Evolutionary conservation across 371 early-diverging fungal genomes (phyloP), one percentile per base, ranked within the genome.

Genomic region (Zychaea mexicana): DNA sequence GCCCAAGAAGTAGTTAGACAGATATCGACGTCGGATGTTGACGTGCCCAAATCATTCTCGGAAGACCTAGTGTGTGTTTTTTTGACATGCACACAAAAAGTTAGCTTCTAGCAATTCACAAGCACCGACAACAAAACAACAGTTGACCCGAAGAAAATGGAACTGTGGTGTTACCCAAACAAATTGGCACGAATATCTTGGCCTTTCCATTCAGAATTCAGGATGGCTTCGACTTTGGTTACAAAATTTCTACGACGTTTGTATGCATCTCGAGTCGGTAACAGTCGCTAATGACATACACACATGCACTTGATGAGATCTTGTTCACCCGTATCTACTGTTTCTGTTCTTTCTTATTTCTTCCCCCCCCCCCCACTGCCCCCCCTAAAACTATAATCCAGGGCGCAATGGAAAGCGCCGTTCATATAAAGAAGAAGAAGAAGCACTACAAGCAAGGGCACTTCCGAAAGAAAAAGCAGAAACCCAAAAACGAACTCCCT

Each of bases 1-100:
- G 74, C 64, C 81, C 85, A 83, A 24, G 60, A 71, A 15, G 86
- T 85, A 47, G 83, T 79, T 59, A 88, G 76, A 62, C 88, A 86
- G 4, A 88, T 67, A 69, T 88, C 88, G 9, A 88, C 82, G 64
- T 88, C 88, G n/a, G 85, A 85, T 7, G 73, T 68, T 47, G 65
- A 76, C 4, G 81, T 84, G 3, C 84, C 83, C 30, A 86, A 56
- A 62, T 78, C 77, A 67, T 88, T 88, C 30, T 73, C 77, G 1
- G 87, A 85, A 7, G 88, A 88, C 22, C 88, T 88, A 30, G 13
- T 42, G n/a, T 42, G n/a, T 13, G n/a, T 17, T 42, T 17, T 15
- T 17, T 30, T 45, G 33, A 56, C 22, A 33, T 32, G 26, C 4
- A 32, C 30, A 22, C 10, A 8, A 26, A 9, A 12, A 47, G 15